phyloP scores from a whole-genome alignment of 352 stramenopile species.

The Phytopythium cucurbitacearum region DNA sequence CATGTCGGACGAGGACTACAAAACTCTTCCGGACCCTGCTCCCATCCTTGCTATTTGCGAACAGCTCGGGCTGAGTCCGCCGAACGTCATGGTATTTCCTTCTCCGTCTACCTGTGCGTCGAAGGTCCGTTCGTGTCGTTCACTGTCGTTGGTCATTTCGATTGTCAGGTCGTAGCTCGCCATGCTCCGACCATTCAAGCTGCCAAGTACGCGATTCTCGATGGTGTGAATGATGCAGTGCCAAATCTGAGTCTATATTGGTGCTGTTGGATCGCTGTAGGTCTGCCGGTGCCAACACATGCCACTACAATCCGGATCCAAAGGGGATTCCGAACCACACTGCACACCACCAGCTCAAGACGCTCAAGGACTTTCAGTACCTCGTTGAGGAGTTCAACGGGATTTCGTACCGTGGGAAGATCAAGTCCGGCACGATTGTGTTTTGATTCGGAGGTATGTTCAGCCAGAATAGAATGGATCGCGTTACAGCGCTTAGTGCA shows the following conservation, averaged over 20 bases:
- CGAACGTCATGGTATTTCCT: conserved; percentile 40
- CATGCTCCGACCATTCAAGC: conserved; percentile 51
- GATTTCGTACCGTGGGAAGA: conserved; percentile 61
- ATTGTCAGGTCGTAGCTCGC: conserved; percentile 30
- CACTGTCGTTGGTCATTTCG: neutral
- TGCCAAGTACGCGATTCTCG: conserved; percentile 40
- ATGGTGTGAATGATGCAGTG: neutral
- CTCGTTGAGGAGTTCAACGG: conserved; percentile 74
- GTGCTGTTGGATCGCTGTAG: conserved; percentile 14
- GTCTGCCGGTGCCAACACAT: conserved; percentile 46
- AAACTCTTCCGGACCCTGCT: conserved; percentile 41
- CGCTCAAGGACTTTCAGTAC: conserved; percentile 58
- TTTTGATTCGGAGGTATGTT: conserved; percentile 11
- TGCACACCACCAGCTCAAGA: conserved; percentile 61
- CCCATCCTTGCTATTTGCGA: conserved; percentile 48
- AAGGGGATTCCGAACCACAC: conserved; percentile 74
- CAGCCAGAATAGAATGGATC: too few relatives aligned
- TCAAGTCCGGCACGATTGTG: conserved; percentile 32
- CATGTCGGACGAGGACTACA: conserved; percentile 34
- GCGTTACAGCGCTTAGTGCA: too few relatives aligned
- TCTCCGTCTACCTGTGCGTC: neutral
- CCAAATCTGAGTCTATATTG: neutral
- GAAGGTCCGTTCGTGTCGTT: neutral
- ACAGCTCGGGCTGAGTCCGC: conserved; percentile 39
- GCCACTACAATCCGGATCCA: conserved; percentile 59